A percentile compares a stretch with the other conserved stretches of the same genome.
phyloP scores from a whole-genome alignment of 1,284 basidiomycete species.

The Apiotrichum gracile region DNA sequence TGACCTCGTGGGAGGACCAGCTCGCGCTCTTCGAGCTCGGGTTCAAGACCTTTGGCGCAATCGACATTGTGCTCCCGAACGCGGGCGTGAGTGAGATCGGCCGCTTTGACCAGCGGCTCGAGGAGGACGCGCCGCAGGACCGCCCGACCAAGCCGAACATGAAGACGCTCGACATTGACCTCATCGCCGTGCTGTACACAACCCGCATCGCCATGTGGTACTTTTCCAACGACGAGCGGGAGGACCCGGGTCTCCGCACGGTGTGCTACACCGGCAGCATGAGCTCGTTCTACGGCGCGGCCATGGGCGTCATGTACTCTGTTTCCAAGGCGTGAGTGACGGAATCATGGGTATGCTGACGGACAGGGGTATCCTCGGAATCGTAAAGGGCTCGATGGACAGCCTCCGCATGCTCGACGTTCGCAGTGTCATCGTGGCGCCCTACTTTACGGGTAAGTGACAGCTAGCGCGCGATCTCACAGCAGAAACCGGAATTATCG shows the following conservation, averaged over 20 bases:
- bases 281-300: neutral
- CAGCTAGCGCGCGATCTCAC: neutral
- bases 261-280: neutral
- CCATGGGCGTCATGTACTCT: neutral
- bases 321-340: neutral
- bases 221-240: neutral
- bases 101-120: constrained; percentile 9
- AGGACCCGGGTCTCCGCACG: neutral
- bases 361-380: neutral
- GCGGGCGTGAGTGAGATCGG: constrained; percentile 3
- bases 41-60: neutral
- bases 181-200: constrained; percentile 2
- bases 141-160: neutral
- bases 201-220: constrained; percentile 2
- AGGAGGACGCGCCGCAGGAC: neutral
- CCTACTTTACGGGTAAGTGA: constrained; percentile 1
- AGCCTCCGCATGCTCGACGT: neutral
- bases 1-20: constrained; percentile 3
- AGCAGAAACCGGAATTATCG: neutral
- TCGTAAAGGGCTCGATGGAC: neutral
- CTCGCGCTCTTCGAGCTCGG: neutral
- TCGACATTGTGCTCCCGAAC: constrained; percentile 7
- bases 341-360: neutral
- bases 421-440: neutral
- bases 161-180: constrained; percentile 2